Base-by-base conservation (phyloP, 2,329 filamentous ascomycete species). In the Pyricularia sp. region DNA sequence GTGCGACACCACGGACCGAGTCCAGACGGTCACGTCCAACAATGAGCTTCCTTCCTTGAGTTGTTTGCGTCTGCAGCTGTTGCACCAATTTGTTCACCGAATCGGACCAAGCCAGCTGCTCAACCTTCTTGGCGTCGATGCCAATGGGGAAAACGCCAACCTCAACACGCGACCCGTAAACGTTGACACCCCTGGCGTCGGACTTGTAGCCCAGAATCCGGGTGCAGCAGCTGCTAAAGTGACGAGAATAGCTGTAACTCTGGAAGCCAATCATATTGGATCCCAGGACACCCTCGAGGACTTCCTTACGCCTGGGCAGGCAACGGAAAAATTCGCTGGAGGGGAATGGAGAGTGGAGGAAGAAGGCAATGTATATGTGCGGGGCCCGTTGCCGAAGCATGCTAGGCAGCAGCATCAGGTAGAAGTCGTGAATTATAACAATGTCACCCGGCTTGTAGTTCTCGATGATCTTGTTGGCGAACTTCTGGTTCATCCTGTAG, bases 191-290 rank as follows among this genome's bases (percentile, higher is more conserved):
- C 4, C 90, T 88, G 1, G 88, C 88, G 70, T 94, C 93, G 0
- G 93, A 96, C 64, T 93, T 91, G 75, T 97, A 97, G n/a, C 92
- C 92, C 9, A 97, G 84, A 66, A 97, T 91, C 30, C 94, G 88
- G 1, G 93, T 96, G 79, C 94, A 97, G 80, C 94, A 97, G 72
- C 93, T 97, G 55, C 93, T 88, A 78, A 98, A 98, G 78, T 98
- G 94, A 28, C 94, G 89, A 17, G 94, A 94, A 79, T 97, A 98
- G 78, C 93, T 95, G 81, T 93, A 95, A 9, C 93, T 95, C 79
- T 98, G 94, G 81, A 98, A 97, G 0, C 93, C 94, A 71, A 98
- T 88, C 82, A 98, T 89, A 78, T 97, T 97, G 69, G 94, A 88
- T 23, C 94, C 94, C 61, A 98, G 84, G 65, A 97, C 89, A 66